A percentile compares a stretch with the other conserved stretches of the same genome.
These are phyloP conservation scores for Pachyrhizus erosus DNA, from an alignment of 306 rosid species.

Conservation along the genomic window DNA sequence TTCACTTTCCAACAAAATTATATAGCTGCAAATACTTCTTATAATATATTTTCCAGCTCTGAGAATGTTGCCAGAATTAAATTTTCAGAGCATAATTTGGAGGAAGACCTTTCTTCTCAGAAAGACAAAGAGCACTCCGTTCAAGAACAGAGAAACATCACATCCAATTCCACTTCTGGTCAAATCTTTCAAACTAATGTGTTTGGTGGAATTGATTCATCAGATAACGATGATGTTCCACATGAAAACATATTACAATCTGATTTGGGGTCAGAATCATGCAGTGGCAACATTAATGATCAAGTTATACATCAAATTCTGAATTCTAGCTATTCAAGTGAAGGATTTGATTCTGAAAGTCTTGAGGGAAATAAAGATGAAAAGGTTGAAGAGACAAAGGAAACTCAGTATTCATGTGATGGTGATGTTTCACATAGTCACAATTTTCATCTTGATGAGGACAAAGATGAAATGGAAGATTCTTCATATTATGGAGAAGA, in stretches of 20 bases:
- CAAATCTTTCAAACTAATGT: constrained; percentile 10
- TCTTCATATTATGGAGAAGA: constrained; percentile 14
- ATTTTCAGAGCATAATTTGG: constrained; percentile 7
- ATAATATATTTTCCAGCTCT: not conserved
- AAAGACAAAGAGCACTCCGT: constrained; percentile 18
- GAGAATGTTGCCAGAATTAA: not conserved
- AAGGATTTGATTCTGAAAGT: constrained; percentile 28
- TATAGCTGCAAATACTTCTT: constrained; percentile 36
- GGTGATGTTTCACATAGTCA: not conserved
- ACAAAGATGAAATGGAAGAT: not conserved
- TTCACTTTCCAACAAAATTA: constrained; percentile 47
- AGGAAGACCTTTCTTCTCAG: not conserved
- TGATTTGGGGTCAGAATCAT: constrained; percentile 34
- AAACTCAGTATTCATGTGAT: constrained; percentile 24
- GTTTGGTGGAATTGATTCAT: constrained; percentile 31
- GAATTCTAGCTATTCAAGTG: not conserved
- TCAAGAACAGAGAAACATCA: constrained; percentile 21
- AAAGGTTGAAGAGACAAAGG: constrained; percentile 1
- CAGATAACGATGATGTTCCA: constrained; percentile 33
- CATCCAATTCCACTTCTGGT: constrained; percentile 17
- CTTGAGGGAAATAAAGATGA: not conserved
- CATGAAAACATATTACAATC: not conserved
- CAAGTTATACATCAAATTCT: constrained; percentile 24
- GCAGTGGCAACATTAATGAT: not conserved
- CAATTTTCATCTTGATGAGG: not conserved